These are phyloP conservation scores for Scutellaria baicalensis DNA, from an alignment of 257 asterid species.

Conservation along the genomic window DNA sequence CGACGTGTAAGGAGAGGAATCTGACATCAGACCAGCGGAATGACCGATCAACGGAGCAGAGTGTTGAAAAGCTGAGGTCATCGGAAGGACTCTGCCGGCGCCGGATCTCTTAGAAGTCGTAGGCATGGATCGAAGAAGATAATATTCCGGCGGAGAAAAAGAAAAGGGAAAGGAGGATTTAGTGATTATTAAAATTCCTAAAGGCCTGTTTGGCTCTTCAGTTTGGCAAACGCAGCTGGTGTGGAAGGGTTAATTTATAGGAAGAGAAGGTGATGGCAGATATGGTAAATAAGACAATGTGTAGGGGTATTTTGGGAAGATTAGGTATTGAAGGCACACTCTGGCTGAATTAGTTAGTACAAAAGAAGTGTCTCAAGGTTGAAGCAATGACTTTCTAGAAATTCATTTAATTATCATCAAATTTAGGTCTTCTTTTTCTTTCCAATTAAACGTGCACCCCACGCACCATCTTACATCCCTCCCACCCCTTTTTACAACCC, in stretches of 20 bases:
- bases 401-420: background rate
- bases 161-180: background rate
- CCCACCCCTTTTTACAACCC: no score
- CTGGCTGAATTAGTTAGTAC: background rate
- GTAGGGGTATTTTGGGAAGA: background rate
- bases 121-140: background rate
- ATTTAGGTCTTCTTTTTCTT: background rate
- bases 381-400: conserved; percentile 7
- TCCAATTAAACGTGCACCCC: background rate
- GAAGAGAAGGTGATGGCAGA: background rate
- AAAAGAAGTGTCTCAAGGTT: background rate
- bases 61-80: background rate
- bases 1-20: background rate
- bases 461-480: background rate
- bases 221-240: conserved; percentile 27
- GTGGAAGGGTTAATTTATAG: conserved; percentile 16
- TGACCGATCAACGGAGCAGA: background rate
- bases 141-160: background rate
- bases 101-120: conserved; percentile 7
- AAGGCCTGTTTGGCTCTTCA: conserved; percentile 13
- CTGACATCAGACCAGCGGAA: background rate
- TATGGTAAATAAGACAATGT: background rate
- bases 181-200: background rate
- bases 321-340: background rate
- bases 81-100: background rate